Evolutionary conservation across 768 basidiomycete genomes (phyloP), one percentile per base, ranked within the genome.

Genomic region (Mycena leptocephala): DNA sequence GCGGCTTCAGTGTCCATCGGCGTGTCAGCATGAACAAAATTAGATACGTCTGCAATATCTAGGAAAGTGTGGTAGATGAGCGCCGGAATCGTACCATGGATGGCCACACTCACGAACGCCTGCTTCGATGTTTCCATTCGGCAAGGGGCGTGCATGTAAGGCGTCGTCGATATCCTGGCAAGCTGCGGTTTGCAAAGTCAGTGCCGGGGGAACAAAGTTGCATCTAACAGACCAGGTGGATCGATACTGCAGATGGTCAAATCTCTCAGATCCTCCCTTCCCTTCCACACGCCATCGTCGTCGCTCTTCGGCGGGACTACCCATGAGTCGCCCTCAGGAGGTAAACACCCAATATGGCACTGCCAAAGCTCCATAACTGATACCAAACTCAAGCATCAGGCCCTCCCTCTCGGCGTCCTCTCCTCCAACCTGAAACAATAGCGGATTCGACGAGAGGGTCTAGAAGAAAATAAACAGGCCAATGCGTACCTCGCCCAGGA

Each of bases 101-200:
- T 20, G 64, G 43, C 43, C 22, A 56, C 7, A 95, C 97, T 89
- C 81, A 99, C 98, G 98, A 79, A 99, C 98, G 68, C 98, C 98
- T 39, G 97, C 97, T 82, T 99, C 96, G 72, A 99, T 95, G 83
- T 97, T 96, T 2, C 98, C 98, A 80, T 97, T 98, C 0, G 96
- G 93, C 24, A 99, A 86, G 33, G 85, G 89, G 53, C 94, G 90
- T 20, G 98, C 98, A 84, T 99, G 98, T 18, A 99, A 86, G 0
- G 98, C 98, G 83, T 99, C 98, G 80, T 99, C 98, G 22, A 99
- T 99, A 85, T 99, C 98, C 80, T 98, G 96, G 86, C 98, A 99
- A 58, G 92, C 97, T 97, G 72, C 1, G 51, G 6, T 24, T 13
- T 64, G 65, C 3, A 5, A 16, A n/a, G 24, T 68, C 33, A 72